Conservation (phyloP, 2,329 filamentous ascomycete genomes). For the Aureobasidium sp. region DNA sequence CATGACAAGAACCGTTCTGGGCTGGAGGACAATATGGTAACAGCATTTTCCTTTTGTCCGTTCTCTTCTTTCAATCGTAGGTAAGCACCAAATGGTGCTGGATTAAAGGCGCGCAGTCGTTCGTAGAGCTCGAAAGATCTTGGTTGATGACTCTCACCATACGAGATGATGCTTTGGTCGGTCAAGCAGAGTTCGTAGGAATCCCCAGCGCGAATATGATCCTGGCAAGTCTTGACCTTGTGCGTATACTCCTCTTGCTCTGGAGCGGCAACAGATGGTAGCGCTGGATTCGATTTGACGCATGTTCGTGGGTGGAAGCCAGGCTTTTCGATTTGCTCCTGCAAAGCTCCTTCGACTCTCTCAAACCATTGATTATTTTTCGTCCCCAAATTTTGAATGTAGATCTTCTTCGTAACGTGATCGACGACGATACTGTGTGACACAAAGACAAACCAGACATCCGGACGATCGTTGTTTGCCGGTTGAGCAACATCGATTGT, state of each 20-base stretch:
- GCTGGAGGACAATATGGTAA: conserved; percentile 71
- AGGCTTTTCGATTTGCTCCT: not conserved
- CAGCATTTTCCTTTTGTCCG: conserved; percentile 31
- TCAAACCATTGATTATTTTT: conserved; percentile 30
- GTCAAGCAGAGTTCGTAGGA: conserved; percentile 85
- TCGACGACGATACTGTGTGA: conserved; percentile 72
- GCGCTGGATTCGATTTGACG: not conserved
- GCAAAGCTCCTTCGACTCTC: not conserved
- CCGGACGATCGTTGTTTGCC: conserved; percentile 46
- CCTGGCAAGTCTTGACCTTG: conserved; percentile 62
- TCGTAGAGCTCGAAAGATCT: conserved; percentile 63
- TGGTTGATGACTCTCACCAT: conserved; percentile 18
- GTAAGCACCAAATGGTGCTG: conserved; percentile 80
- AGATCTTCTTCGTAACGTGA: conserved; percentile 53
- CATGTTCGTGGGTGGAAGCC: too few relatives aligned
- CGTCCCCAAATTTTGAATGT: conserved; percentile 60
- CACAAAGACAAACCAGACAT: conserved; percentile 70
- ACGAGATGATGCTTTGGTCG: conserved; percentile 59
- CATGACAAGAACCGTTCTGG: conserved; percentile 82
- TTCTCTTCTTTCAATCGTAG: conserved; percentile 52
- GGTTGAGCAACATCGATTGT: conserved; percentile 46
- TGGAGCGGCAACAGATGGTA: conserved; percentile 19
- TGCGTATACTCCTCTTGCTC: conserved; percentile 48
- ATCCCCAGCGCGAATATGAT: conserved; percentile 48
- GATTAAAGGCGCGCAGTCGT: conserved; percentile 61